Conservation (phyloP, 2,329 filamentous ascomycete genomes). For the Arthrobotrys musiformis region DNA sequence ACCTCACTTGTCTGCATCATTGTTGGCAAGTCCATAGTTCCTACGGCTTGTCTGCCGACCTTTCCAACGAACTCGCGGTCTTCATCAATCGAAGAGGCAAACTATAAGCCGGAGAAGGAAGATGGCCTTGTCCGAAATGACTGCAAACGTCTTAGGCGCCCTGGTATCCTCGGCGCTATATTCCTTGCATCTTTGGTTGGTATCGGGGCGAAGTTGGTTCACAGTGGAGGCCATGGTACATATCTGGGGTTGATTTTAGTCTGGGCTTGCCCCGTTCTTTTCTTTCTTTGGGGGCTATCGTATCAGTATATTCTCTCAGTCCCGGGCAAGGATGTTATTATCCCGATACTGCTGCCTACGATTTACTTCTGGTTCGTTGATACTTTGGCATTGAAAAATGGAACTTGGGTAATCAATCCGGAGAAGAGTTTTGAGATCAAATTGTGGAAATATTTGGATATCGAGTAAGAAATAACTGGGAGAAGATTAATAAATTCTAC, state of each 20-base stretch:
- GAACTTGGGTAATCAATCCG: slow-evolving; percentile 76
- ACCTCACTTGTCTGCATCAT: slow-evolving; percentile 76
- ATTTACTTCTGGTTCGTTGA: slow-evolving; percentile 79
- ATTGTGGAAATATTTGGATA: slow-evolving; percentile 74
- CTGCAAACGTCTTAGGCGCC: slow-evolving; percentile 22
- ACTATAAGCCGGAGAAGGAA: slow-evolving; percentile 61
- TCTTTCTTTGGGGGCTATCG: slow-evolving; percentile 73
- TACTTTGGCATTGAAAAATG: slow-evolving; percentile 73
- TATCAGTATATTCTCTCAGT: slow-evolving; percentile 73
- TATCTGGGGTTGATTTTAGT: slow-evolving; percentile 76
- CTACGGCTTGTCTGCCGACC: slow-evolving; percentile 66
- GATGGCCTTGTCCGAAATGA: slow-evolving; percentile 56
- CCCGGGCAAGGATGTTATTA: slow-evolving; percentile 69
- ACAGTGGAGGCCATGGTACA: slow-evolving; percentile 67
- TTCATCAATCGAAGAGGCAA: slow-evolving; percentile 58
- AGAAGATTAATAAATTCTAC: no score
- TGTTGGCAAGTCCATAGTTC: slow-evolving; percentile 72
- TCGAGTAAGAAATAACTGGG: slow-evolving; percentile 66
- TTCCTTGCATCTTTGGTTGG: not conserved
- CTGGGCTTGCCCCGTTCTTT: slow-evolving; percentile 75
- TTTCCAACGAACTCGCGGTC: slow-evolving; percentile 61
- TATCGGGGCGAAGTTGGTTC: slow-evolving; percentile 61
- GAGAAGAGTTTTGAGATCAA: slow-evolving; percentile 74
- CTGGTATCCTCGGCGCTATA: slow-evolving; percentile 17
- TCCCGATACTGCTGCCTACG: slow-evolving; percentile 73